Percentiles rank a stretch among this genome's conserved stretches.
These are phyloP conservation scores for Blastomyces silverae DNA, from an alignment of 2,329 filamentous ascomycete genomes.

Conservation along the genomic window DNA sequence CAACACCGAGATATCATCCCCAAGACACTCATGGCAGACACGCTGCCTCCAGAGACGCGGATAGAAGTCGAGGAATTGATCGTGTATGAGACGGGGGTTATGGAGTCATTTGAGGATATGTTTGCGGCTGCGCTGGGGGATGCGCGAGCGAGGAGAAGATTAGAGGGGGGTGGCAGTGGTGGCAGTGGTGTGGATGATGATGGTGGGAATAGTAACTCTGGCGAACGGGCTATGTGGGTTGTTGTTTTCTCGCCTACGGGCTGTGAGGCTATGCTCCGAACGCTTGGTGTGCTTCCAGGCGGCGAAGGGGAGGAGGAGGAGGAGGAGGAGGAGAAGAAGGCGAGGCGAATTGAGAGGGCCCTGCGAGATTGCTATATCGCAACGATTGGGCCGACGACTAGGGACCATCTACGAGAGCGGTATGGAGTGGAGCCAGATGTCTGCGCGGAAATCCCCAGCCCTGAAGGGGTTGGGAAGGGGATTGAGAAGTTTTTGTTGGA, in stretches of 20 bases:
- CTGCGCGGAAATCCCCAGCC: constrained; percentile 75
- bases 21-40: constrained; percentile 59
- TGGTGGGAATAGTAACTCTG: constrained; percentile 18
- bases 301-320: neutral
- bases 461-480: constrained; percentile 65
- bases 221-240: constrained; percentile 30
- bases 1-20: constrained; percentile 86
- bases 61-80: constrained; percentile 71
- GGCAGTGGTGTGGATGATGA: constrained; percentile 18
- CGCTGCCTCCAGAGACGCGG: constrained; percentile 44
- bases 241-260: constrained; percentile 55
- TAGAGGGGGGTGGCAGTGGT: constrained; percentile 22
- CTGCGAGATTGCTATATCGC: constrained; percentile 56
- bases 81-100: constrained; percentile 80
- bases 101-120: constrained; percentile 66
- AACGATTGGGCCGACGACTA: constrained; percentile 90
- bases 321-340: constrained; percentile 16
- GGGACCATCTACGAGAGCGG: constrained; percentile 55
- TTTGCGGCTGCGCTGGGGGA: constrained; percentile 50
- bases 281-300: constrained; percentile 43
- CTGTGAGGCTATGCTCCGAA: constrained; percentile 54
- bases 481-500: constrained; percentile 50
- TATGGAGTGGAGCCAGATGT: constrained; percentile 44
- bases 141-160: neutral
- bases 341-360: constrained; percentile 22